Base-by-base conservation (phyloP, 2,329 filamentous ascomycete genomes). In the Fusarium proliferatum region DNA sequence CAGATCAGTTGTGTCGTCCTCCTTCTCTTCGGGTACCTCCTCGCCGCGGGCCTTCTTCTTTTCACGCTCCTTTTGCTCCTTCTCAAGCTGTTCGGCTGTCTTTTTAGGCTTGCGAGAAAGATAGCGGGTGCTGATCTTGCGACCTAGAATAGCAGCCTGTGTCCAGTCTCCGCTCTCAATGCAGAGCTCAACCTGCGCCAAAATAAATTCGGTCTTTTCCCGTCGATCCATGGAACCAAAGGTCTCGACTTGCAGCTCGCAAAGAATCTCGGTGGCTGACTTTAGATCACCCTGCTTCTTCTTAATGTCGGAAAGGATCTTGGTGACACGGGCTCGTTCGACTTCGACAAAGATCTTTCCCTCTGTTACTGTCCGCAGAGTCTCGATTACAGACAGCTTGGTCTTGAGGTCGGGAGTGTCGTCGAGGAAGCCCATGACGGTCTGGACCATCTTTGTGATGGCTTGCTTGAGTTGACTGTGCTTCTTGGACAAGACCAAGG, bases 321-420 rank as follows among this genome's bases (percentile, higher is more conserved):
- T 94, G 78, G 96, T 99, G 68, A 99, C 92, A 76, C 96, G 93
- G 74, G 96, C 96, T 76, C 96, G 92, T 88, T 99, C 96, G 60
- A 99, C 96, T 87, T 99, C 96, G 78, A 99, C 96, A 80, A 99
- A 99, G 82, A 99, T 99, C 93, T 99, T 99, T 85, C 96, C 96
- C 85, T 99, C 96, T 13, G 96, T 99, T 55, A 99, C 96, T 46
- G 96, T 98, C 78, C 96, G 91, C 79, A 99, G 84, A 3, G 96
- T 97, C 85, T 99, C 96, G 79, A 99, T 99, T 67, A 97, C 91
- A 28, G 94, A 93, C 64, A 99, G 87, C 86, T 98, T 99, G 41
- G 91, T 95, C 77, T 98, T 95, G 69, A 94, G 80, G 79, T 90
- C 93, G 39, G 96, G 95, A 28, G 95, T 95, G 52, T 93, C 90